Percentiles rank a stretch among this genome's conserved stretches.
Evolutionary conservation across 768 basidiomycete genomes (phyloP).

Genomic region (Leccinum subgranulosum): DNA sequence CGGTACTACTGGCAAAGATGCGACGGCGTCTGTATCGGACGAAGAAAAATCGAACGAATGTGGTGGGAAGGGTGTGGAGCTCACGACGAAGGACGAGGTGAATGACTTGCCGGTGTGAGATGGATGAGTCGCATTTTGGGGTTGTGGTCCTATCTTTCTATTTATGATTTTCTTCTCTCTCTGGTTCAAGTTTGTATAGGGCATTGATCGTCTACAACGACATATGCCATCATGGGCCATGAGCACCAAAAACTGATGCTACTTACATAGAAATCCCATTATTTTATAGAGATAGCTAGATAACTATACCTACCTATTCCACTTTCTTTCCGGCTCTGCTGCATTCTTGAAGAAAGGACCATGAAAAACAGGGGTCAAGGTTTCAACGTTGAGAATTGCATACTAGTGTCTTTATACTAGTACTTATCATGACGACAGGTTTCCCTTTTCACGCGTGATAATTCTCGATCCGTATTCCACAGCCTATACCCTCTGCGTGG

Average conservation of each 20-base stretch:
- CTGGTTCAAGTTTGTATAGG: not conserved
- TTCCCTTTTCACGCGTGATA: slow-evolving; percentile 37
- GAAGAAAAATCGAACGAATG: not conserved
- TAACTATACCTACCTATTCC: not conserved
- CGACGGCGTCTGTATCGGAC: not conserved
- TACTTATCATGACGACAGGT: not conserved
- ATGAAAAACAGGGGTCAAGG: not conserved
- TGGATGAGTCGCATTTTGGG: not conserved
- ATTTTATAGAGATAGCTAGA: not conserved
- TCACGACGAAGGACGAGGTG: not conserved
- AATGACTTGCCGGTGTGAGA: not conserved
- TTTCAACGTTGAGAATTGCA: no score
- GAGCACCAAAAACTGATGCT: not conserved
- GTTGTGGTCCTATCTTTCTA: not conserved
- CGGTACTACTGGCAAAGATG: not conserved
- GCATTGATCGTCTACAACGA: not conserved
- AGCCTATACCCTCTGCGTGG: slow-evolving; percentile 49
- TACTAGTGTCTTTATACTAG: no score
- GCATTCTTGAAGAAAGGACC: not conserved
- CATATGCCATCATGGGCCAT: not conserved
- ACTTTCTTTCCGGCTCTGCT: not conserved
- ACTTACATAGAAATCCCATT: not conserved
- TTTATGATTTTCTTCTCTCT: not conserved
- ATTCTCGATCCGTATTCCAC: slow-evolving; percentile 47
- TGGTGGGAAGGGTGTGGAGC: not conserved